Percentiles rank a stretch among this genome's conserved stretches.
phyloP scores from a whole-genome alignment of 2,329 filamentous ascomycete genomes.

The Gnomoniopsis smithogilvyi region DNA sequence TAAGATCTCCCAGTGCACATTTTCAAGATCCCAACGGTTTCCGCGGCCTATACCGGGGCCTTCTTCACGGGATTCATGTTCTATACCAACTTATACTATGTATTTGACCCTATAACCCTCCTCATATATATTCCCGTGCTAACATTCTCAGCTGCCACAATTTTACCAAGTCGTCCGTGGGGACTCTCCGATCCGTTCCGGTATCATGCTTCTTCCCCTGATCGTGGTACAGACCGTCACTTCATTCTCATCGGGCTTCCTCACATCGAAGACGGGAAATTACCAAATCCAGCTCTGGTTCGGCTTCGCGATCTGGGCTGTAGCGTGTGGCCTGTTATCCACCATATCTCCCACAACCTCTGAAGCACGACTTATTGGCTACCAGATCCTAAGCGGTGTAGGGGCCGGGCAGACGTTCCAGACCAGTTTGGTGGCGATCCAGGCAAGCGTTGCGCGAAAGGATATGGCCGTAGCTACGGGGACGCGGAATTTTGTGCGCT shows the following conservation, averaged over 20 bases:
- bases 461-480: conserved; percentile 19
- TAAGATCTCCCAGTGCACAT: conserved; percentile 15
- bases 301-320: conserved; percentile 14
- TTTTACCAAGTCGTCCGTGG: conserved; percentile 21
- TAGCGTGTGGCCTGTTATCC: conserved; percentile 14
- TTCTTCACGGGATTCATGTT: conserved; percentile 20
- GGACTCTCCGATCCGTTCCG: conserved; percentile 16
- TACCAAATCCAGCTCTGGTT: conserved; percentile 12
- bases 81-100: conserved; percentile 18
- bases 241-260: conserved; percentile 7
- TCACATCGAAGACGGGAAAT: conserved; percentile 16
- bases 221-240: conserved; percentile 17
- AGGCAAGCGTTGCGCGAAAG: conserved; percentile 9
- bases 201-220: conserved; percentile 15
- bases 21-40: conserved; percentile 13
- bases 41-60: conserved; percentile 4
- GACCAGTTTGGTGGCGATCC: conserved; percentile 17
- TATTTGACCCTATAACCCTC: background rate
- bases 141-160: conserved; percentile 8
- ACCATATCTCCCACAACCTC: conserved; percentile 7
- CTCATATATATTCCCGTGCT: background rate
- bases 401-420: conserved; percentile 16
- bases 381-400: conserved; percentile 13
- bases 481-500: conserved; percentile 16
- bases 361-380: conserved; percentile 10